phyloP scores from a whole-genome alignment of 768 basidiomycete genomes.

The Russula compacta region DNA sequence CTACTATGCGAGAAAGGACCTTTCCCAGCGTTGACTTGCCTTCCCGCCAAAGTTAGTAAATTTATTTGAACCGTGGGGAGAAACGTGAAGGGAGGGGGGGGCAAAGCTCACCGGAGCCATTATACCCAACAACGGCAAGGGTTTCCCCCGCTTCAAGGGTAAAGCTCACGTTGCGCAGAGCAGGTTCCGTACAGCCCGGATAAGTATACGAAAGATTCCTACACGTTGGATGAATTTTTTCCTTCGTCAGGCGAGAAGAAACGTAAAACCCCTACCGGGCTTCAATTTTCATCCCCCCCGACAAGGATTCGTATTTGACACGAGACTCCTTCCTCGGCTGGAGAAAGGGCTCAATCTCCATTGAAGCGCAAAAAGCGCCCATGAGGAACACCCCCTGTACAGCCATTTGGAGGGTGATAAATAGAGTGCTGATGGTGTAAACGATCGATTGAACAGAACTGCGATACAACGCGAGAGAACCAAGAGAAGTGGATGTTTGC shows the following conservation, averaged over 20 bases:
- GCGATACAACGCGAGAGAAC: constrained; percentile 75
- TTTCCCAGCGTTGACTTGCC: constrained; percentile 86
- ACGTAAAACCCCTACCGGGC: constrained; percentile 41
- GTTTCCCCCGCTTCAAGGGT: constrained; percentile 65
- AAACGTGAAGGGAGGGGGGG: background rate
- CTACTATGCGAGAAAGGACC: constrained; percentile 66
- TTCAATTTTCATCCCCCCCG: constrained; percentile 60
- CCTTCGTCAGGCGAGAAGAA: background rate
- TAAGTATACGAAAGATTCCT: constrained; percentile 69
- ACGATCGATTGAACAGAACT: constrained; percentile 67
- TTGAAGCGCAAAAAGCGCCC: constrained; percentile 77
- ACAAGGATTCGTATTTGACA: constrained; percentile 38
- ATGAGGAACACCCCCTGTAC: constrained; percentile 82
- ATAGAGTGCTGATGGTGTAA: constrained; percentile 51
- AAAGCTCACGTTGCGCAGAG: constrained; percentile 62
- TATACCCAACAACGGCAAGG: constrained; percentile 79
- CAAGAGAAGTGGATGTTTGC: constrained; percentile 65
- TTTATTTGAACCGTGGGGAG: background rate
- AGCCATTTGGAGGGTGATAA: constrained; percentile 60
- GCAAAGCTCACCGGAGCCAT: constrained; percentile 59
- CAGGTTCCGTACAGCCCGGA: constrained; percentile 61
- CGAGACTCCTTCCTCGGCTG: constrained; percentile 49
- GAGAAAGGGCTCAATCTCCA: constrained; percentile 57
- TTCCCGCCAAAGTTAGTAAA: constrained; percentile 23
- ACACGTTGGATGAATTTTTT: background rate